Percentiles rank a stretch among this genome's conserved stretches.
phyloP scores from a whole-genome alignment of 257 asterid species.

The Apocynum venetum region DNA sequence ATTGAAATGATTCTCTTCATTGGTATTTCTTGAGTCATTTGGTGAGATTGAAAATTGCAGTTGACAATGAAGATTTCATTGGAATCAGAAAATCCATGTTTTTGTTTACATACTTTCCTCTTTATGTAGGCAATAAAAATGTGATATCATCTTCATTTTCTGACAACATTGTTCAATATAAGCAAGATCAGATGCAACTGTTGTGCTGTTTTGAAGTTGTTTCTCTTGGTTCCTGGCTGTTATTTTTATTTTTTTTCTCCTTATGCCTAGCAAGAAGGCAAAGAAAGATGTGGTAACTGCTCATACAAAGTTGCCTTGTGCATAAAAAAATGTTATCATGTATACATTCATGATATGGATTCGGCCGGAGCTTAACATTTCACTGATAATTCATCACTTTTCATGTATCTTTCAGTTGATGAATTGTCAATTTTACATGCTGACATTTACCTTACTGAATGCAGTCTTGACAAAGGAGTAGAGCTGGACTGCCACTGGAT shows the following conservation, averaged over 20 bases:
- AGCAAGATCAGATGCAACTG: not conserved
- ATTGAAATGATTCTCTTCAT: not conserved
- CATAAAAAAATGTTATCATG: not conserved
- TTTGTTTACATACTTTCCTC: not conserved
- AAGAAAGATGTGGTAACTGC: not conserved
- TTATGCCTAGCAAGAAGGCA: not conserved
- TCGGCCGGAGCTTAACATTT: not conserved
- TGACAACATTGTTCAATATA: not conserved
- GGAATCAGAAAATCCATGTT: not conserved
- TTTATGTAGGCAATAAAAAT: not conserved
- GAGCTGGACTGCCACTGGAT: conserved; percentile 90
- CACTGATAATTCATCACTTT: not conserved
- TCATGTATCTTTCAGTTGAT: not conserved
- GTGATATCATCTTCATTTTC: not conserved
- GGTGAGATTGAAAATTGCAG: not conserved
- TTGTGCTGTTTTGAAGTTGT: not conserved
- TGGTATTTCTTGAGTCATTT: not conserved
- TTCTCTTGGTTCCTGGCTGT: not conserved
- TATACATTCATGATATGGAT: not conserved
- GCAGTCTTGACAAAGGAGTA: conserved; percentile 90
- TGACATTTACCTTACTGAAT: conserved; percentile 1
- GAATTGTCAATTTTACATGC: not conserved
- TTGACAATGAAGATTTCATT: not conserved
- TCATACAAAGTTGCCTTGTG: not conserved
- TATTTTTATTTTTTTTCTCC: not conserved